Evolutionary conservation across 2,329 filamentous ascomycete species (phyloP), one percentile per base, ranked within the genome.

Genomic region (Ophiostoma populinum): DNA sequence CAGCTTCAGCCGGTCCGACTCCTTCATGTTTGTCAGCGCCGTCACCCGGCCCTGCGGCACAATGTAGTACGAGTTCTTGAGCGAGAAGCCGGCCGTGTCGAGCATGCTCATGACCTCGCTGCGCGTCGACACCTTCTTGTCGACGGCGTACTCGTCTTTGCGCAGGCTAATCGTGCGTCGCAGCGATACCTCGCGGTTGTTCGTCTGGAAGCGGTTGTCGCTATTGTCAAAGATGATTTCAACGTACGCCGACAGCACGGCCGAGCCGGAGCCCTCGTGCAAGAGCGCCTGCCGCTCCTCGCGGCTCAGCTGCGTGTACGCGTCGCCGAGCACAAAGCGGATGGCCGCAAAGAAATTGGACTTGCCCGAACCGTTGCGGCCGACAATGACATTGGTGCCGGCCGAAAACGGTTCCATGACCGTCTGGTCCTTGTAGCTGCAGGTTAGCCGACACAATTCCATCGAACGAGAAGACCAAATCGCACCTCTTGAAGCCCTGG

Each of bases 331-430:
- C 30, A 95, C 92, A 59, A 98, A 98, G 39, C 90, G 85, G 57
- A 98, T 94, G 29, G 90, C 90, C 34, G 90, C 87, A 59, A 98
- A 98, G 70, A 98, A 98, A 61, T 98, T 98, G 56, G 85, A 94
- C 68, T 98, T 98, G 51, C 90, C 90, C 3, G 90, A 95, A 46
- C 90, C 90, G 75, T 98, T 98, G 63, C 90, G 87, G 46, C 90
- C 90, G 51, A 98, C 90, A 49, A 98, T 92, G 47, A 98, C 86
- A 63, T 98, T 98, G 50, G 87, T 90, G 50, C 92, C 92, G 35
- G 87, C 78, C 29, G 87, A 95, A 59, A 98, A 98, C 41, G 87
- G 87, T 54, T 98, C 90, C 54, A 95, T 94, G 55, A 94, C 82
- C 35, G 85, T 95, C 57, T 98, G 92, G 53, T 98, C 87, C 67